A percentile compares a stretch with the other conserved stretches of the same genome.
Conservation (phyloP, 345 rosid species). For the Citrus sinensis region DNA sequence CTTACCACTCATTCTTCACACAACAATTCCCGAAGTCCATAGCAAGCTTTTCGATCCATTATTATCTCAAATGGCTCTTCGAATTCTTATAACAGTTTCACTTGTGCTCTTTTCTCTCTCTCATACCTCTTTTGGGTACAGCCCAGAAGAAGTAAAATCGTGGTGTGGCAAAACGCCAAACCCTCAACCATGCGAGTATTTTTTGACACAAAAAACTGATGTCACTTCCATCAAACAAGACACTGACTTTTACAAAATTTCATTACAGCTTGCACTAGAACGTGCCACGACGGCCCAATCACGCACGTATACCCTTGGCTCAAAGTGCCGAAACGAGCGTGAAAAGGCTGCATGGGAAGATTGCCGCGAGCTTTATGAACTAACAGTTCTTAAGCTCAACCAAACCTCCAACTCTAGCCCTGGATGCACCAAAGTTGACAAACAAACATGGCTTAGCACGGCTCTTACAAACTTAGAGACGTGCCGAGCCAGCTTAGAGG, state of each 20-base stretch:
- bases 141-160: constrained; percentile 22
- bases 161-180: constrained; percentile 72
- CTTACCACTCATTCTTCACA: background rate
- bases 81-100: constrained; percentile 21
- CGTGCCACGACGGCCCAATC: constrained; percentile 45
- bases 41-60: background rate
- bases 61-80: constrained; percentile 37
- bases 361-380: constrained; percentile 53
- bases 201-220: constrained; percentile 31
- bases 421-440: constrained; percentile 56
- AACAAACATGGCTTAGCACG: constrained; percentile 90
- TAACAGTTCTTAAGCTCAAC: constrained; percentile 48
- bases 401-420: constrained; percentile 37
- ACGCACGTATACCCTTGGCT: constrained; percentile 40
- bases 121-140: constrained; percentile 25
- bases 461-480: constrained; percentile 90
- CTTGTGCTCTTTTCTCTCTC: constrained; percentile 29
- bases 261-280: constrained; percentile 51
- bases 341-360: constrained; percentile 76
- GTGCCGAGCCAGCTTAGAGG: constrained; percentile 61
- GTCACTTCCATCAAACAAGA: constrained; percentile 26
- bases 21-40: background rate
- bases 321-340: constrained; percentile 46
- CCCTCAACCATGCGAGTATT: constrained; percentile 66
- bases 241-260: constrained; percentile 42